Evolutionary conservation across 805 yeast genomes (phyloP), one percentile per base, ranked within the genome.

Genomic region (Metschnikowia aberdeeniae): DNA sequence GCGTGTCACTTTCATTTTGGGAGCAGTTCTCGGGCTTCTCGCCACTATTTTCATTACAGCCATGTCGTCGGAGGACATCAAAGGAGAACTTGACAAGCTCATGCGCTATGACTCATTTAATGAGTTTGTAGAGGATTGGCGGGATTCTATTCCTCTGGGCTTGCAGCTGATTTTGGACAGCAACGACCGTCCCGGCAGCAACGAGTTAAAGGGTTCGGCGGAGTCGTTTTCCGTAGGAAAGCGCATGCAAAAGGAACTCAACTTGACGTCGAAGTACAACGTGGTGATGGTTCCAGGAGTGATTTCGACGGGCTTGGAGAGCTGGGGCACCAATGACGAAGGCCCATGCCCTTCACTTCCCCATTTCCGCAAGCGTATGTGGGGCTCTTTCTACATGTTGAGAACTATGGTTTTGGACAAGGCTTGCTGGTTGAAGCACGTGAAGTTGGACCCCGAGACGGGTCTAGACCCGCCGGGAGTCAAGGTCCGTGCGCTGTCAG

Each of bases 321-420:
- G 89, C 40, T 93, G 99, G 99, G 84, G 95, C 0, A 70, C 87
- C 2, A 76, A 71, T 29, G 76, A 84, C 5, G 78, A 71, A 2
- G 73, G 72, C 7, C 93, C 82, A 6, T 93, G 99, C 62, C 93
- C 95, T 4, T 77, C 89, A 32, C 79, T 82, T 47, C 75, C 82
- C 8, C 95, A 92, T 63, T 93, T 92, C 68, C 75, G 99, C 42
- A 90, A 89, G 60, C 73, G 98, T 53, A 63, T 93, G 45, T 93
- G 99, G 99, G 99, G 99, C 0, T 88, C 97, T 0, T 90, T 89
- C 70, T 89, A 87, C 61, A 93, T 93, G 99, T 67, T 93, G 46
- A 76, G 86, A 53, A 82, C 96, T 3, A 92, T 93, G 98, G 73
- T 93, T 19, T 68, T 90, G 44, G 97, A 92, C 59, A 93, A 93